Base-by-base conservation (phyloP, 2,329 filamentous ascomycete genomes). In the Botrytis sinoallii region DNA sequence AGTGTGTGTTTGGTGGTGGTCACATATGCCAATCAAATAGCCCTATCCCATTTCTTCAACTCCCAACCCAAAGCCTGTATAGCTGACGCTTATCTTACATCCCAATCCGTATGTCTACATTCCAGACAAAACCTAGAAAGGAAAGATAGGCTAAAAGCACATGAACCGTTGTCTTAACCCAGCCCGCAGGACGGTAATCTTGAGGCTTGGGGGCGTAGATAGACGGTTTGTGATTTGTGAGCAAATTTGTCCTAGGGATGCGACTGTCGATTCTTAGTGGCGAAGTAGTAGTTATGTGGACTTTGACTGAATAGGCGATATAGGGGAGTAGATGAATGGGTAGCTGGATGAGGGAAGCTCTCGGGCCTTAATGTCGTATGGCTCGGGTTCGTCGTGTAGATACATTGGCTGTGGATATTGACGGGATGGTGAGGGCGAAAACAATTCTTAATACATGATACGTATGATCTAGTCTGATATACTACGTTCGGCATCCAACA, bases 221-320 rank as follows among this genome's bases (percentile, higher is more conserved):
- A 38, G 57, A 44, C 59, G 59, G 42, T 52, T 55, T 71, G 14
- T 64, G 69, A 64, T 64, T 71, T 71, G 69, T 71, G 69, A 71
- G 69, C 32, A 40, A 25, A 18, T 5, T 57, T 14, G 55, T 20
- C 20, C 18, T 48, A 7, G n/a, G 40, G 10, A 32, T 65, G 40
- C 40, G 20, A 22, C 14, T 12, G 38, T 29, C 7, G 14, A 44
- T 64, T 52, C 9, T 18, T 25, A 42, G 60, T 57, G 52, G 52
- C 52, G 60, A 42, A 42, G 6, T 16, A 7, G 12, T 42, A 40
- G 12, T 9, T 40, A 35, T 8, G 16, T 20, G 4, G 14, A 64
- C 25, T 44, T 22, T 22, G 40, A 64, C 18, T 22, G 29, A 8
- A 35, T 59, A 59, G n/a, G 29, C 35, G 35, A 61, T 40, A n/a